Percentiles rank a stretch among this genome's conserved stretches.
phyloP scores from a whole-genome alignment of 2,329 filamentous ascomycete species.

The Mycosphaerelloides madeirae region DNA sequence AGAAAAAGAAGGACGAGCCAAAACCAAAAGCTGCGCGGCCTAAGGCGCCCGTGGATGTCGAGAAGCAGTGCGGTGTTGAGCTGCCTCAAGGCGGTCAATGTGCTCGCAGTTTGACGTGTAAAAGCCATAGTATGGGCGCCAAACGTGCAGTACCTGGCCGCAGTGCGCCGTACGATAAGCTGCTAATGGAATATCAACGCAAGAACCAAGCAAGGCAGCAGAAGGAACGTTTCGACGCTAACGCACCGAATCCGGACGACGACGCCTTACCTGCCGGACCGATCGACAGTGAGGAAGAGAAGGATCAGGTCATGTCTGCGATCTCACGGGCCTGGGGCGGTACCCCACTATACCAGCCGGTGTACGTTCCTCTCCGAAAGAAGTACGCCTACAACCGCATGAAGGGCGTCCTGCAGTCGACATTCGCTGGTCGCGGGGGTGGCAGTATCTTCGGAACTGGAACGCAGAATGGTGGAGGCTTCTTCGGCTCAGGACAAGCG shows the following conservation, averaged over 20 bases:
- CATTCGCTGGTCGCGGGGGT: slow-evolving; percentile 39
- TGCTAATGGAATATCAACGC: slow-evolving; percentile 66
- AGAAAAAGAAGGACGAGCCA: slow-evolving; percentile 54
- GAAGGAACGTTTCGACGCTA: slow-evolving; percentile 91
- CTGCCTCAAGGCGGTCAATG: slow-evolving; percentile 80
- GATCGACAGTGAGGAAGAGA: slow-evolving; percentile 93
- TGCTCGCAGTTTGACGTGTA: slow-evolving; percentile 81
- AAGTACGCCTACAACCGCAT: slow-evolving; percentile 61
- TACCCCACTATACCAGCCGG: slow-evolving; percentile 67
- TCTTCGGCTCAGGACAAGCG: slow-evolving; percentile 1
- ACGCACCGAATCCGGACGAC: slow-evolving; percentile 74
- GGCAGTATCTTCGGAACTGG: slow-evolving; percentile 13
- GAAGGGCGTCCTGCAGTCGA: slow-evolving; percentile 59
- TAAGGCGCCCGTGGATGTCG: slow-evolving; percentile 87
- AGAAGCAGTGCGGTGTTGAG: slow-evolving; percentile 84
- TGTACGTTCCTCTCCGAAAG: slow-evolving; percentile 44
- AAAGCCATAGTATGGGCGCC: slow-evolving; percentile 88
- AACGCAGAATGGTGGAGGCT: slow-evolving; percentile 12
- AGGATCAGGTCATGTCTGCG: slow-evolving; percentile 78
- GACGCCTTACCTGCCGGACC: slow-evolving; percentile 69
- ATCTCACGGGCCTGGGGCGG: slow-evolving; percentile 65
- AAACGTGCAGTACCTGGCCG: slow-evolving; percentile 81
- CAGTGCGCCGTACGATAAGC: slow-evolving; percentile 84
- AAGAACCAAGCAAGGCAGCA: slow-evolving; percentile 99
- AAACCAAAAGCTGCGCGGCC: slow-evolving; percentile 68